Conservation (phyloP, 176 grass and related monocot genomes). For the Carex myosuroides region DNA sequence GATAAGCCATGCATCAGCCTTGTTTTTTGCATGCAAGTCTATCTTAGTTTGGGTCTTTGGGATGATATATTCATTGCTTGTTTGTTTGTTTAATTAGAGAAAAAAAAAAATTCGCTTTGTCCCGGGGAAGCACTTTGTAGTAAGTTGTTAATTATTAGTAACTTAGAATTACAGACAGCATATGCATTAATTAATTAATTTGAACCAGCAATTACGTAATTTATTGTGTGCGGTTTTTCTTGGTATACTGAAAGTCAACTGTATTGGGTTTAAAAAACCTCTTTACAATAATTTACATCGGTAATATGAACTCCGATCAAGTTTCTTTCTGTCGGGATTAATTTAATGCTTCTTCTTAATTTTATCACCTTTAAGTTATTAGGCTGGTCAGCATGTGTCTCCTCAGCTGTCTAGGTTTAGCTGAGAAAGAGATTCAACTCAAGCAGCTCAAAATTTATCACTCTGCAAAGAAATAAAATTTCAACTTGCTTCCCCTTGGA, state of each 20-base stretch:
- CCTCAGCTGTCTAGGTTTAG: constrained; percentile 19
- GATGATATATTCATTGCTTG: neutral
- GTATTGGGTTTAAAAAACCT: neutral
- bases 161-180: neutral
- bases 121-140: neutral
- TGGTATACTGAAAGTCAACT: constrained; percentile 26
- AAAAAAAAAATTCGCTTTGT: too few species aligned
- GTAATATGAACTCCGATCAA: constrained; percentile 20
- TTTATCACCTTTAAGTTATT: constrained; percentile 12
- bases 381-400: constrained; percentile 12
- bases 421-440: neutral
- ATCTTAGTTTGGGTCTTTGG: neutral
- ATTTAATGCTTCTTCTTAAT: constrained; percentile 6
- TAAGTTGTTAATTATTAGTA: neutral
- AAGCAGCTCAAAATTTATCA: constrained; percentile 13
- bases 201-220: neutral
- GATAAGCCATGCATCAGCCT: neutral
- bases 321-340: neutral
- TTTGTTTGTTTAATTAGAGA: too few species aligned
- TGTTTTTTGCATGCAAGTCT: neutral
- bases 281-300: constrained; percentile 5
- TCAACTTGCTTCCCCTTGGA: constrained; percentile 24
- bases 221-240: constrained; percentile 1
- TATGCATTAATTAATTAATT: neutral
- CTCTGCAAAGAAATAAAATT: constrained; percentile 1